Evolutionary conservation across 352 stramenopile species (phyloP).

Genomic region (Phytophthora hibernalis): DNA sequence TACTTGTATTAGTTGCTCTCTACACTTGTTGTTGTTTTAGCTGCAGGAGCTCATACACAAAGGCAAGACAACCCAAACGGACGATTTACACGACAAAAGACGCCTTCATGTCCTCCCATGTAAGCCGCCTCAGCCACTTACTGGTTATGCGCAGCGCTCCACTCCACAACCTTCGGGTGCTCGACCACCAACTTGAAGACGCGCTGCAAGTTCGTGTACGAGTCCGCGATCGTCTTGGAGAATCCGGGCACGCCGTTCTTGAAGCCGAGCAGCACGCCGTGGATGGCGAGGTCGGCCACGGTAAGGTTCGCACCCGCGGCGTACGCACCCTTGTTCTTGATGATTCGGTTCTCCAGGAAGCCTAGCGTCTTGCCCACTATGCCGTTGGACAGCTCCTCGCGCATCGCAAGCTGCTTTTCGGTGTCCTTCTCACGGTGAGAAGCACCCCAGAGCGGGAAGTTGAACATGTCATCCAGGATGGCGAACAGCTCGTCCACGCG

Average conservation of each 20-base stretch:
- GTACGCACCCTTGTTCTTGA: constrained; percentile 47
- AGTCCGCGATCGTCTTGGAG: constrained; percentile 37
- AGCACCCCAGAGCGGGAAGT: constrained; percentile 31
- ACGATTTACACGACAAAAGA: background rate
- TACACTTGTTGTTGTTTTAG: no score
- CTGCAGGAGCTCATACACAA: no score
- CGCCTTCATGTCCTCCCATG: background rate
- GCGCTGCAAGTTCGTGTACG: constrained; percentile 43
- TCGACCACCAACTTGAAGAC: constrained; percentile 48
- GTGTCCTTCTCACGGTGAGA: constrained; percentile 39
- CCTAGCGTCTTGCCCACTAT: constrained; percentile 51
- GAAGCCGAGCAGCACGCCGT: constrained; percentile 45
- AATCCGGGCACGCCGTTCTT: constrained; percentile 43
- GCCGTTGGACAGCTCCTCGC: constrained; percentile 39
- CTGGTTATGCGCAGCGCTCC: constrained; percentile 51
- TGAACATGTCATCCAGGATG: constrained; percentile 53
- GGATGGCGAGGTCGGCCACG: constrained; percentile 62
- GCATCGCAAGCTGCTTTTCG: constrained; percentile 49
- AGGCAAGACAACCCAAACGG: background rate
- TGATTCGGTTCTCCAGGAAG: constrained; percentile 55
- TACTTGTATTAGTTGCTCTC: background rate
- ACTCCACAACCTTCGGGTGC: constrained; percentile 66
- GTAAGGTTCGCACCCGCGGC: constrained; percentile 46
- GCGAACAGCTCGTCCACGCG: constrained; percentile 52
- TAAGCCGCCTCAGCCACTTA: constrained; percentile 10